Evolutionary conservation across 2,329 filamentous ascomycete genomes (phyloP).

Genomic region (Sphaerulina musiva): DNA sequence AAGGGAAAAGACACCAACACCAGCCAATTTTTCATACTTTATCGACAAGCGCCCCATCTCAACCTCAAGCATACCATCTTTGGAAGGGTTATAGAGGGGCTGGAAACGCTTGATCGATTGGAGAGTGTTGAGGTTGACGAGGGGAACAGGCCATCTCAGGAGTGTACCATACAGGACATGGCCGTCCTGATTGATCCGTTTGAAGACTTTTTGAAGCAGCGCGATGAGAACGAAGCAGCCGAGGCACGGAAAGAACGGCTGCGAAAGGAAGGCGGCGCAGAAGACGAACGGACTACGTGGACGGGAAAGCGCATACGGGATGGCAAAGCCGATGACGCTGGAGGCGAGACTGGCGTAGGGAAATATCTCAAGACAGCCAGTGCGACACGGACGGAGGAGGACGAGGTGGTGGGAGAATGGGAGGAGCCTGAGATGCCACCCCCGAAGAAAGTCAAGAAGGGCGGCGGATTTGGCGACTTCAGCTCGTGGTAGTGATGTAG

Average conservation of each 20-base stretch:
- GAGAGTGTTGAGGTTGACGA: slow-evolving; percentile 70
- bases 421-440: slow-evolving; percentile 60
- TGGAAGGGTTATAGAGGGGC: slow-evolving; percentile 70
- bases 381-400: slow-evolving; percentile 38
- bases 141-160: slow-evolving; percentile 66
- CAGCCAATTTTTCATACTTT: slow-evolving; percentile 90
- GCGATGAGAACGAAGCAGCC: slow-evolving; percentile 48
- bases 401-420: slow-evolving; percentile 56
- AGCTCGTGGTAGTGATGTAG: slow-evolving; percentile 63
- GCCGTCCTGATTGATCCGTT: slow-evolving; percentile 91
- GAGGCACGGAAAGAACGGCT: slow-evolving; percentile 60
- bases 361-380: slow-evolving; percentile 69
- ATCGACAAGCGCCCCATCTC: slow-evolving; percentile 75
- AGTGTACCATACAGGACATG: slow-evolving; percentile 75
- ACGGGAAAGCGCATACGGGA: slow-evolving; percentile 84
- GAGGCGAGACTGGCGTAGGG: slow-evolving; percentile 53
- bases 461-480: slow-evolving; percentile 83
- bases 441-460: slow-evolving; percentile 64
- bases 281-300: slow-evolving; percentile 90
- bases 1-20: slow-evolving; percentile 98
- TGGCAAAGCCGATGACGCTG: slow-evolving; percentile 48
- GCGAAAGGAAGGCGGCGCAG: slow-evolving; percentile 60
- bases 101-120: slow-evolving; percentile 61
- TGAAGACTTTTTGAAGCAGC: slow-evolving; percentile 76
- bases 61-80: slow-evolving; percentile 98